Base-by-base conservation (phyloP, 202 grass and related monocot genomes). In the Zizania palustris region DNA sequence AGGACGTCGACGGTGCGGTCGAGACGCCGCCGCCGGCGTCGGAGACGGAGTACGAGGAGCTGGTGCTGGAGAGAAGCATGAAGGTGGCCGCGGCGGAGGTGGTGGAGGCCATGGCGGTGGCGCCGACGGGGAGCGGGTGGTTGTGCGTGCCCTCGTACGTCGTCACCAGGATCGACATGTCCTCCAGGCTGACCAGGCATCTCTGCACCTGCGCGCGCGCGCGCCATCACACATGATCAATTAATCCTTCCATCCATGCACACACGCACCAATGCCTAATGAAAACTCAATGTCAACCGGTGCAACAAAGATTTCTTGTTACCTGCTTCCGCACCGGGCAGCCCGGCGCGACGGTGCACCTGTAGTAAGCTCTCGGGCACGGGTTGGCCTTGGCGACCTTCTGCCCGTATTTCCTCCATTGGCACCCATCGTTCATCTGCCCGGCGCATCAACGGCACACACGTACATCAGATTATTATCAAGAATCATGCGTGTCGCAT, bases 91-190 rank as follows among this genome's bases (percentile, higher is more conserved):
- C 74, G 40, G 89, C 77, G 21, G 86, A 82, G 69, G 91, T 76
- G 9, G 86, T 97, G 35, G 91, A 92, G 2, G 89, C 91, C 91
- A 97, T 90, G 65, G 94, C 94, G 0, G 94, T 93, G 61, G 91
- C 94, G 43, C 89, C 91, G 73, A 97, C 82, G 16, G 94, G 94
- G 15, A 97, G 85, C 51, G 94, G 91, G 78, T 97, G 94, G 88
- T 97, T 93, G 87, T 97, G 94, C 13, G 89, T 93, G 16, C 91
- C 94, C 90, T 93, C 94, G 75, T 97, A 97, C 48, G 94, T 97
- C 15, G 94, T 97, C 74, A 97, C 89, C 57, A 97, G 85, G 65
- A 97, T 97, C 50, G 94, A 86, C 91, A 92, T 97, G 85, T 97
- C 94, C 69, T 97, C 91, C 11, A 83, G n/a, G n/a, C n/a, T n/a